Conservation (phyloP, 2,329 filamentous ascomycete species). For the Elsinoe necatrix region DNA sequence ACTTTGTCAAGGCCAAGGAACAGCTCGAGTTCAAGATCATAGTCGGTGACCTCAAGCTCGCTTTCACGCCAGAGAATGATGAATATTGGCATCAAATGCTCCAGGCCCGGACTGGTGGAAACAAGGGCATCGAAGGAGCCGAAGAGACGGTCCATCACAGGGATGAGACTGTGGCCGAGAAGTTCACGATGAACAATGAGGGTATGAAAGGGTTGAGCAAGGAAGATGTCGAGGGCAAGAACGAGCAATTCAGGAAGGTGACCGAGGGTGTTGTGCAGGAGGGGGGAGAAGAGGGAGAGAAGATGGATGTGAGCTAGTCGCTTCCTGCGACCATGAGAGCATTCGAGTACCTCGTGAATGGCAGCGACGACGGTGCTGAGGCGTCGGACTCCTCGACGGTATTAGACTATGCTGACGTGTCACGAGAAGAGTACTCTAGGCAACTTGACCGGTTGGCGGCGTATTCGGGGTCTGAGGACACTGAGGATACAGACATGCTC, state of each 20-base stretch:
- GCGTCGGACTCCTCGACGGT: too few relatives aligned
- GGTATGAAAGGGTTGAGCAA: slow-evolving; percentile 41
- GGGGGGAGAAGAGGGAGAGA: slow-evolving; percentile 16
- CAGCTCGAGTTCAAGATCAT: slow-evolving; percentile 38
- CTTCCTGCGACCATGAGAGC: not conserved
- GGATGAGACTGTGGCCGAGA: slow-evolving; percentile 33
- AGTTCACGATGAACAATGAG: slow-evolving; percentile 36
- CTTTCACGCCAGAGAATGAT: slow-evolving; percentile 35
- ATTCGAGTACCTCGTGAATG: not conserved
- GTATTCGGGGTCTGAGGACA: too few relatives aligned
- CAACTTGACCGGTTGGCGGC: too few relatives aligned
- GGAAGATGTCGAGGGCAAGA: slow-evolving; percentile 40
- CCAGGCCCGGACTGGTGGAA: slow-evolving; percentile 28
- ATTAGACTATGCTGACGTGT: too few relatives aligned
- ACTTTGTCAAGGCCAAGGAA: slow-evolving; percentile 32
- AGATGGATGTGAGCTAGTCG: slow-evolving; percentile 23
- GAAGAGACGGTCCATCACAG: slow-evolving; percentile 28
- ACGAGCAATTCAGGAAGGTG: slow-evolving; percentile 25
- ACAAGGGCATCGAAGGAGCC: slow-evolving; percentile 29
- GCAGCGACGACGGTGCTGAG: not conserved
- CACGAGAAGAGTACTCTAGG: too few relatives aligned
- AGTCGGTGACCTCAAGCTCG: slow-evolving; percentile 35
- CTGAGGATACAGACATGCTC: not conserved
- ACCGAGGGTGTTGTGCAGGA: slow-evolving; percentile 19
- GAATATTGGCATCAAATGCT: slow-evolving; percentile 36